Conservation (phyloP, 164 flowering plant species). For the Berberis vulgaris region DNA sequence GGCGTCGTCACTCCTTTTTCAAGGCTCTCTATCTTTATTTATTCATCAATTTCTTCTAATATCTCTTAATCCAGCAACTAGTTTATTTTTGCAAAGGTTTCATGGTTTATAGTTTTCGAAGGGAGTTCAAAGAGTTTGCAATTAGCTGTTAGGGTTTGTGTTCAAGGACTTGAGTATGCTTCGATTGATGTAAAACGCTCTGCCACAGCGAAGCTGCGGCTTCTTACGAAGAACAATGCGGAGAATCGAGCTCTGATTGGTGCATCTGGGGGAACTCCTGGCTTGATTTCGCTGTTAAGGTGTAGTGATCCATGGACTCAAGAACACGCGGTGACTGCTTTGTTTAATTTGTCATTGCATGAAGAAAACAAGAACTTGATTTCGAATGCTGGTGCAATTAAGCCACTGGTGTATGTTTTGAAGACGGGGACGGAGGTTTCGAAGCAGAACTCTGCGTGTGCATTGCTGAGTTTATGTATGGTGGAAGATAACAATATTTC, state of each 20-base stretch:
- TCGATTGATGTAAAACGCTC: too few species aligned
- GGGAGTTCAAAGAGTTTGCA: too few species aligned
- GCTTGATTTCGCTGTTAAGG: conserved; percentile 58
- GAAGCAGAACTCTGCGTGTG: conserved; percentile 78
- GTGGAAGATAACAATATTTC: conserved; percentile 36
- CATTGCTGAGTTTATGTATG: too few species aligned
- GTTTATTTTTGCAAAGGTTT: too few species aligned
- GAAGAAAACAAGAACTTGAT: conserved; percentile 50
- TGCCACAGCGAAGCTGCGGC: conserved; percentile 3
- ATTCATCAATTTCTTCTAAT: too few species aligned
- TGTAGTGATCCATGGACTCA: conserved; percentile 79
- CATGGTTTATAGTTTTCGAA: too few species aligned
- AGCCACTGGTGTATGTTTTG: conserved; percentile 67
- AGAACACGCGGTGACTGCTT: conserved; percentile 86
- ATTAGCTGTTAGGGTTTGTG: too few species aligned
- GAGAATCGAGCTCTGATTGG: conserved; percentile 37
- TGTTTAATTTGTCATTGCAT: conserved; percentile 17
- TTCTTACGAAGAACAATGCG: too few species aligned
- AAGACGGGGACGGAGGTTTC: conserved; percentile 84
- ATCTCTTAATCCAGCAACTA: too few species aligned
- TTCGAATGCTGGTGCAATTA: conserved; percentile 53
- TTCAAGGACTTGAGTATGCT: too few species aligned
- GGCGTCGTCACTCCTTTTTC: too few species aligned
- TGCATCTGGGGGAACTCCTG: conserved; percentile 79
- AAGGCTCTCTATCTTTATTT: too few species aligned